phyloP scores from a whole-genome alignment of 2,329 filamentous ascomycete species.

The Pseudogymnoascus sp. region DNA sequence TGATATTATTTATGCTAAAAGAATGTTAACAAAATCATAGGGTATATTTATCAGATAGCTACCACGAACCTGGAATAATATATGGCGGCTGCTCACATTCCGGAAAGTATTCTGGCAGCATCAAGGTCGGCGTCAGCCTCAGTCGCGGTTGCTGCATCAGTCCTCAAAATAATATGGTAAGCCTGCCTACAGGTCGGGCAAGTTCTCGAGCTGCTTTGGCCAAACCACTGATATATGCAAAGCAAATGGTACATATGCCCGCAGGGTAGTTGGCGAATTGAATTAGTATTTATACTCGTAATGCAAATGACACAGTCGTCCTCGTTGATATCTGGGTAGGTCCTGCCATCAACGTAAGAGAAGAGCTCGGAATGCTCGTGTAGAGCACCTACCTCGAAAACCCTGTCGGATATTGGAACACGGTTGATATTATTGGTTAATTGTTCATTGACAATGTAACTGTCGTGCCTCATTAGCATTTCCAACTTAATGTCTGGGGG shows the following conservation, averaged over 20 bases:
- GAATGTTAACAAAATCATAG: neutral
- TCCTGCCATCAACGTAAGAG: neutral
- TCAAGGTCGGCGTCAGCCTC: neutral
- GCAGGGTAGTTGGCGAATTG: neutral
- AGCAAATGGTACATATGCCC: neutral
- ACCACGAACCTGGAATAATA: neutral
- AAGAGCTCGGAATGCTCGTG: neutral
- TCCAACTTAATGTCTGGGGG: neutral
- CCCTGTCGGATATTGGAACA: neutral
- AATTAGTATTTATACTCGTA: neutral
- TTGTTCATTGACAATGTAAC: neutral
- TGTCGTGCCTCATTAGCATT: slow-evolving; percentile 1
- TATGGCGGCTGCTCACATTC: neutral
- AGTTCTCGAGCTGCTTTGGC: neutral
- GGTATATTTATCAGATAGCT: neutral
- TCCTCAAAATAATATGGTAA: neutral
- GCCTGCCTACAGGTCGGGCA: neutral
- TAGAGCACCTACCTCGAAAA: neutral
- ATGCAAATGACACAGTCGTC: slow-evolving; percentile 2
- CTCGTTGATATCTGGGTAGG: neutral
- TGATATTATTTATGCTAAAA: neutral
- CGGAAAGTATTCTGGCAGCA: neutral
- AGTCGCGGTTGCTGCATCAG: neutral
- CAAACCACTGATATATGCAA: neutral
- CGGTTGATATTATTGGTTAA: neutral